These are phyloP conservation scores for Russula vinacea DNA, from an alignment of 768 basidiomycete genomes.

Conservation along the genomic window DNA sequence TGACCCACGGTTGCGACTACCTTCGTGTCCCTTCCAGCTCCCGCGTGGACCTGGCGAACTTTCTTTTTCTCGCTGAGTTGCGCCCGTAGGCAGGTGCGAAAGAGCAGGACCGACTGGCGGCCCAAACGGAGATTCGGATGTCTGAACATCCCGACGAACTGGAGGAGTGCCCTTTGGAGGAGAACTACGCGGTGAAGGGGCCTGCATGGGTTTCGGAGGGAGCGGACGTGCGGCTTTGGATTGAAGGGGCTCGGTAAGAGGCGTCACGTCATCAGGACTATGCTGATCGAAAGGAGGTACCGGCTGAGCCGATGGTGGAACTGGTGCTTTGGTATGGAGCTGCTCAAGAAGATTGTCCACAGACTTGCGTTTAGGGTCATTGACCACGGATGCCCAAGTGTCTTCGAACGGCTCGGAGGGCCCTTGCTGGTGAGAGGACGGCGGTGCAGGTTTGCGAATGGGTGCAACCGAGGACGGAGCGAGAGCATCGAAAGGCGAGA, in stretches of 20 bases:
- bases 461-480: slow-evolving; percentile 44
- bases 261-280: slow-evolving; percentile 34
- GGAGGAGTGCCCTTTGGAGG: slow-evolving; percentile 60
- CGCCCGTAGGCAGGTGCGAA: slow-evolving; percentile 38
- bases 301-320: slow-evolving; percentile 33
- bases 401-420: slow-evolving; percentile 56
- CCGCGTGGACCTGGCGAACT: slow-evolving; percentile 63
- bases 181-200: slow-evolving; percentile 57
- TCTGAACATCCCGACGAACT: slow-evolving; percentile 45
- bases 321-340: slow-evolving; percentile 46
- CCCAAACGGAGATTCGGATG: slow-evolving; percentile 50
- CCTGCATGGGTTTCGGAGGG: slow-evolving; percentile 53
- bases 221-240: slow-evolving; percentile 54
- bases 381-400: slow-evolving; percentile 43
- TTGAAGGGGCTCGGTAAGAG: slow-evolving; percentile 40
- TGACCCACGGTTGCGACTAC: slow-evolving; percentile 38
- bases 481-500: slow-evolving; percentile 81
- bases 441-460: slow-evolving; percentile 66
- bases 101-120: slow-evolving; percentile 31
- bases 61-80: slow-evolving; percentile 58
- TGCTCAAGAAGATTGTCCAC: slow-evolving; percentile 80
- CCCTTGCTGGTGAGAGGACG: slow-evolving; percentile 38
- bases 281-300: slow-evolving; percentile 36
- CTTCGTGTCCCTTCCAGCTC: slow-evolving; percentile 38
- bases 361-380: slow-evolving; percentile 73